Conservation (phyloP, 1,139 yeast genomes). For the Zygosaccharomyces pseudobailii region DNA sequence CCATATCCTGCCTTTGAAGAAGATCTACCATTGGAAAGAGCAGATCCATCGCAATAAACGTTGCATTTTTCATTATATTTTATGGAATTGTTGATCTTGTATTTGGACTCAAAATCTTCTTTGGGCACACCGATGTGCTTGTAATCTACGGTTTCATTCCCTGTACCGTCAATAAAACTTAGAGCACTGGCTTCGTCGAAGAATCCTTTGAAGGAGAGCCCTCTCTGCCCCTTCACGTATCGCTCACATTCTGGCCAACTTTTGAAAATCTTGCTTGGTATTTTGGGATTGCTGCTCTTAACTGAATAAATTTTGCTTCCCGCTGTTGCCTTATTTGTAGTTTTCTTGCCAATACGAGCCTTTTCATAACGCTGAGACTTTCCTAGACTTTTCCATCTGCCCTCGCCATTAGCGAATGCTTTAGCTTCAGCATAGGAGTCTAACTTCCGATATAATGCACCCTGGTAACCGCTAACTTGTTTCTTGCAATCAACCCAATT, state of each 20-base stretch:
- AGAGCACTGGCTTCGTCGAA: slow-evolving; percentile 37
- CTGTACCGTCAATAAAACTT: slow-evolving; percentile 29
- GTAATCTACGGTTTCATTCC: slow-evolving; percentile 19
- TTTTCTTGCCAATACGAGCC: background rate
- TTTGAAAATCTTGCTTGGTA: slow-evolving; percentile 36
- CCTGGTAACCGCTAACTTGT: slow-evolving; percentile 49
- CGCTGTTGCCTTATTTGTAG: background rate
- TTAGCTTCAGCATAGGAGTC: slow-evolving; percentile 43
- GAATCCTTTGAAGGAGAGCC: slow-evolving; percentile 48
- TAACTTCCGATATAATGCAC: slow-evolving; percentile 56
- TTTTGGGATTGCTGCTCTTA: slow-evolving; percentile 40
- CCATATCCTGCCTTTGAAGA: slow-evolving; percentile 63
- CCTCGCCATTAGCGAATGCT: slow-evolving; percentile 29
- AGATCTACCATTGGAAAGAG: slow-evolving; percentile 47
- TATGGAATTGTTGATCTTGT: slow-evolving; percentile 3
- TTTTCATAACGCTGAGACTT: background rate
- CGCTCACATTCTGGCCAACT: slow-evolving; percentile 45
- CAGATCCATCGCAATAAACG: slow-evolving; percentile 72
- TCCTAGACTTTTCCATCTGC: background rate
- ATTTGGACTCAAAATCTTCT: slow-evolving; percentile 13
- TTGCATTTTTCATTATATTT: slow-evolving; percentile 10
- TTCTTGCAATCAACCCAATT: slow-evolving; percentile 48
- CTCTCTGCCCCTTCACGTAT: slow-evolving; percentile 43
- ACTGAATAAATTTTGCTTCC: slow-evolving; percentile 29
- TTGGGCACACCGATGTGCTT: slow-evolving; percentile 17